Conservation (phyloP, 1,284 basidiomycete species). For the Trametes polyzona region DNA sequence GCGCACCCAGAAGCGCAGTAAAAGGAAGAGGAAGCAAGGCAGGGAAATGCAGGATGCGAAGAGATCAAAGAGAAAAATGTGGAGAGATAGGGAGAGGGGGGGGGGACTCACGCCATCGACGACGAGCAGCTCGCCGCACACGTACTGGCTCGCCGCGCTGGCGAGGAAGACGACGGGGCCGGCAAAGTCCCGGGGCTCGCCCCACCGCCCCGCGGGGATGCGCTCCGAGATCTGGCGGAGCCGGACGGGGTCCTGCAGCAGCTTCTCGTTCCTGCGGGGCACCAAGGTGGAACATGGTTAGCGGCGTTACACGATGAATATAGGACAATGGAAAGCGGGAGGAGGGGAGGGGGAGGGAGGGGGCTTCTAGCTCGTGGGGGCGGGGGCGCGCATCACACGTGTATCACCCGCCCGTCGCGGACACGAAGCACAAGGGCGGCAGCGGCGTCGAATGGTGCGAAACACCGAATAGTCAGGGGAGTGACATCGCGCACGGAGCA, state of each 20-base stretch:
- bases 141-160: constrained; percentile 84
- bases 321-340: no score
- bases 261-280: constrained; percentile 75
- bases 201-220: constrained; percentile 93
- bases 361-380: constrained; percentile 73
- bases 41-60: neutral
- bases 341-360: no score
- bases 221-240: constrained; percentile 90
- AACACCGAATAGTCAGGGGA: no score
- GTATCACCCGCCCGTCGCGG: neutral
- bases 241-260: constrained; percentile 75
- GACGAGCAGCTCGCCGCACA: constrained; percentile 85
- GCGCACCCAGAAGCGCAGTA: no score
- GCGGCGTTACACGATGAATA: no score
- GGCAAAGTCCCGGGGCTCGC: constrained; percentile 85
- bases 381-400: constrained; percentile 41
- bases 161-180: constrained; percentile 92
- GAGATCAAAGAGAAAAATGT: neutral
- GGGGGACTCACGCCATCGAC: constrained; percentile 67
- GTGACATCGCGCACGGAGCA: neutral
- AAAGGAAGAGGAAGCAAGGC: neutral
- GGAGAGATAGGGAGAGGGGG: neutral
- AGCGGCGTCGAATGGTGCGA: no score
- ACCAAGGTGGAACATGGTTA: no score
- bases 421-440: neutral